phyloP scores from a whole-genome alignment of 2,329 filamentous ascomycete species.

The Escovopsis sp. region DNA sequence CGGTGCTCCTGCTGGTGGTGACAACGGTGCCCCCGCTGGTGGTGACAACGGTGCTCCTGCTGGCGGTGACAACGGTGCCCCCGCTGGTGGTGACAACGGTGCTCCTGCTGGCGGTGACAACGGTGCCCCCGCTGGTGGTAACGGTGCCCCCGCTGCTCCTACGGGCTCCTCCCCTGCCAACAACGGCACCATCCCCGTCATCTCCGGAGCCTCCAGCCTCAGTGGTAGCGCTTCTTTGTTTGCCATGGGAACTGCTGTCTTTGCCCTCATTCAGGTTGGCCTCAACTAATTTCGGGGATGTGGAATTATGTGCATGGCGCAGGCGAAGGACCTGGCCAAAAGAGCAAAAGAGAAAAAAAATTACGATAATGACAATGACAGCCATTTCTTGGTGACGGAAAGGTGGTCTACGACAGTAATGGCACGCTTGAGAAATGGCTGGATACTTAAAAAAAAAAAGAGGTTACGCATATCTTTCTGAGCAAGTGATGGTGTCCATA shows the following conservation, averaged over 20 bases:
- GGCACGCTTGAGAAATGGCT: too few species aligned
- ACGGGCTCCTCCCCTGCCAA: conserved; percentile 7
- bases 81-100: neutral
- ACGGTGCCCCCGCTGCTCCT: conserved; percentile 9
- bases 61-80: neutral
- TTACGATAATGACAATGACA: too few species aligned
- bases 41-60: neutral
- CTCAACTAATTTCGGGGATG: neutral
- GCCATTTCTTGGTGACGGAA: too few species aligned
- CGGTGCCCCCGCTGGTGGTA: conserved; percentile 9
- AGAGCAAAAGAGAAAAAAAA: too few species aligned
- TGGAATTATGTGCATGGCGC: too few species aligned
- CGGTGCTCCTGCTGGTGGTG: conserved; percentile 3
- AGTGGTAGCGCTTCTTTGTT: conserved; percentile 28
- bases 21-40: conserved; percentile 4
- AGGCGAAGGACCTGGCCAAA: too few species aligned
- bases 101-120: conserved; percentile 7
- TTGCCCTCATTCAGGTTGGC: conserved; percentile 24
- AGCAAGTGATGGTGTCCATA: too few species aligned
- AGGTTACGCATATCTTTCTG: too few species aligned
- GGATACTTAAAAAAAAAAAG: too few species aligned
- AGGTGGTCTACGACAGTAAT: too few species aligned
- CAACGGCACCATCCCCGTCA: conserved; percentile 7
- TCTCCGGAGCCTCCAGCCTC: conserved; percentile 18
- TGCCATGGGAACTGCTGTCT: conserved; percentile 25